Conservation (phyloP, 1,139 yeast species). For the Sugiyamaella castrensis region DNA sequence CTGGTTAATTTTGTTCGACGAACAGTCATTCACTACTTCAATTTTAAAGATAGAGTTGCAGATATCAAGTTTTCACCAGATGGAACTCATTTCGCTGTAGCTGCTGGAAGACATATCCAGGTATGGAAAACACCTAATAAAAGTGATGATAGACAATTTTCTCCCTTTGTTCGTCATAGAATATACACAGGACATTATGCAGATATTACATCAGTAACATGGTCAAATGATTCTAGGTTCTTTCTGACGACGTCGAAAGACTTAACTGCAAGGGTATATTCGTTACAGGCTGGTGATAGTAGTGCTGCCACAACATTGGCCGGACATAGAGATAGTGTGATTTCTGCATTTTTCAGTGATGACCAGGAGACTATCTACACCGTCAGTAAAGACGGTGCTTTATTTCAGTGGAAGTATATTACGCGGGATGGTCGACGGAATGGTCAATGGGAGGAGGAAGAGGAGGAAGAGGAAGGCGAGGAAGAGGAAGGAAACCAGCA, state of each 20-base stretch:
- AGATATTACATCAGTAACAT: slow-evolving; percentile 71
- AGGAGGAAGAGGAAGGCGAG: slow-evolving; percentile 39
- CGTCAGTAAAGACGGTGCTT: slow-evolving; percentile 90
- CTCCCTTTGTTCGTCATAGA: slow-evolving; percentile 90
- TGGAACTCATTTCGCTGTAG: slow-evolving; percentile 84
- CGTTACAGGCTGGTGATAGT: slow-evolving; percentile 69
- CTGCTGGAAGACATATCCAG: slow-evolving; percentile 77
- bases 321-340: slow-evolving; percentile 89
- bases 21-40: slow-evolving; percentile 91
- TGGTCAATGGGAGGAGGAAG: slow-evolving; percentile 27
- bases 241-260: slow-evolving; percentile 85
- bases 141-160: slow-evolving; percentile 72
- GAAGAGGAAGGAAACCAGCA: slow-evolving; percentile 36
- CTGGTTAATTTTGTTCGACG: slow-evolving; percentile 80
- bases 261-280: slow-evolving; percentile 83
- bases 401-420: slow-evolving; percentile 86
- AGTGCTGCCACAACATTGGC: slow-evolving; percentile 82
- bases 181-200: slow-evolving; percentile 91
- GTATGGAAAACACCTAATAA: slow-evolving; percentile 91
- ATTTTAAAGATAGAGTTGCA: slow-evolving; percentile 73
- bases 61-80: slow-evolving; percentile 85
- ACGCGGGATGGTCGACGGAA: slow-evolving; percentile 43
- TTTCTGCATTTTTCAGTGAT: slow-evolving; percentile 79
- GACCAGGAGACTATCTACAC: slow-evolving; percentile 89
- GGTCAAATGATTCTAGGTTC: slow-evolving; percentile 91